Evolutionary conservation across 306 rosid genomes (phyloP), one percentile per base, ranked within the genome.

Genomic region (Vachellia collinsii): DNA sequence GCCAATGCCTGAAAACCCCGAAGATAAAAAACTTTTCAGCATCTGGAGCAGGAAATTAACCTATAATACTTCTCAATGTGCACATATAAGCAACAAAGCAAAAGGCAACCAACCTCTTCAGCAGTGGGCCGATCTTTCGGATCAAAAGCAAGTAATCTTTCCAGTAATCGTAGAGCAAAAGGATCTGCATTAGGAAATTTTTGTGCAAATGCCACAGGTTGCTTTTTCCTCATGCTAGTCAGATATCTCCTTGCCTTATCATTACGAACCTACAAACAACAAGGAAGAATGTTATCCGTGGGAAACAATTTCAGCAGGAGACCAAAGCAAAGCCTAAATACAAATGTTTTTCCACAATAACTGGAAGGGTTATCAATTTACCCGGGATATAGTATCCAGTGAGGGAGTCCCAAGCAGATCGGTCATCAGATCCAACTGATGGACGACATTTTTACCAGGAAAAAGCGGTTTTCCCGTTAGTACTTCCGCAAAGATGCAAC

Each of bases 81-180:
- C 73, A 9, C 56, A 69, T 19, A 14, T 70, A 75, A 42, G 43
- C 23, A 43, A 19, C 38, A 62, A 25, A 25, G 79, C 25, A 59
- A 53, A 5, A 41, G 9, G 47, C 53, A 65, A 82, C 91, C 82
- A 67, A 94, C 99, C 99, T 93, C 96, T 88, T 88, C 95, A 16
- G 99, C 99, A 74, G 99, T 94, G 59, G 97, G 99, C 47, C 99
- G 90, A 78, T 94, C 97, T 87, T 94, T 94, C 4, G 99, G 99
- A 82, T 94, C 97, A 62, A 94, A 94, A 69, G 97, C 97, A 70
- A 94, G 92, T 86, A 94, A 83, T 75, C 90, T 89, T 86, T 90
- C 95, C 85, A 94, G 70, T 11, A 94, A 85, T 23, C 95, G 84
- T n/a, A 94, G 83, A 37, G 97, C 97, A 76, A 90, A 83, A 67